These are phyloP conservation scores for Cyanidium caldarium DNA, from an alignment of 23 red algal genomes.

Conservation along the genomic window DNA sequence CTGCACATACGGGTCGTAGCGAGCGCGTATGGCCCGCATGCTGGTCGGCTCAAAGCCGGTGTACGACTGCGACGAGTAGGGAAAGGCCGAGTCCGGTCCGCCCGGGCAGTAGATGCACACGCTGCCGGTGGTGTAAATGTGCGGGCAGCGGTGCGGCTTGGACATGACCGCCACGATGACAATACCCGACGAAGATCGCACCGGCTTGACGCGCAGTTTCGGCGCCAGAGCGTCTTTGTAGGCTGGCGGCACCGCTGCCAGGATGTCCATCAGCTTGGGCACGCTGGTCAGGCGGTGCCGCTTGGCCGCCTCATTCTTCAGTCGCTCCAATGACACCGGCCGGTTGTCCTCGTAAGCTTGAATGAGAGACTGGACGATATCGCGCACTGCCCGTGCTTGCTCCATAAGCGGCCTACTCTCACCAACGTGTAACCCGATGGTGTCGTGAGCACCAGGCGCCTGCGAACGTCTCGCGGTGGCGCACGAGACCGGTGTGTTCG, in stretches of 20 bases:
- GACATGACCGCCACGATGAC: conserved; percentile 99
- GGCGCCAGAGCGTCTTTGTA: conserved; percentile 40
- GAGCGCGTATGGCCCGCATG: conserved; percentile 92
- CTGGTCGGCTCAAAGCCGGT: conserved; percentile 96
- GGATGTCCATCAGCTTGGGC: conserved; percentile 78
- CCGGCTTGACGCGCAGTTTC: conserved; percentile 72
- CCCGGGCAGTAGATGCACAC: conserved; percentile 99
- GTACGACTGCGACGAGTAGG: conserved; percentile 93
- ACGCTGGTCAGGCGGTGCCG: conserved; percentile 28
- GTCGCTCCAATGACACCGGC: not conserved
- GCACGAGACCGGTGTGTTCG: not conserved
- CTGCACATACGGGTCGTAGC: conserved; percentile 94
- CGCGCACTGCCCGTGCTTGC: not conserved
- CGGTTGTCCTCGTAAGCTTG: not conserved
- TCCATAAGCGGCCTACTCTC: not conserved
- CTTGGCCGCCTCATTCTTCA: not conserved
- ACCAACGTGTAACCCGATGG: not conserved
- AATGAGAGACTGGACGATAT: not conserved
- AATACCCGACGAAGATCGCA: conserved; percentile 83
- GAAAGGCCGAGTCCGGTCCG: conserved; percentile 91
- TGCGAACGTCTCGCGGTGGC: not conserved
- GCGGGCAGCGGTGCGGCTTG: conserved; percentile 97
- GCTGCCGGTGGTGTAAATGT: conserved; percentile 93
- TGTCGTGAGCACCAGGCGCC: not conserved
- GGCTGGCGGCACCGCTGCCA: conserved; percentile 59